A percentile compares a stretch with the other conserved stretches of the same genome.
Conservation (phyloP, 2,329 filamentous ascomycete genomes). For the Sclerotinia sclerotiorum region DNA sequence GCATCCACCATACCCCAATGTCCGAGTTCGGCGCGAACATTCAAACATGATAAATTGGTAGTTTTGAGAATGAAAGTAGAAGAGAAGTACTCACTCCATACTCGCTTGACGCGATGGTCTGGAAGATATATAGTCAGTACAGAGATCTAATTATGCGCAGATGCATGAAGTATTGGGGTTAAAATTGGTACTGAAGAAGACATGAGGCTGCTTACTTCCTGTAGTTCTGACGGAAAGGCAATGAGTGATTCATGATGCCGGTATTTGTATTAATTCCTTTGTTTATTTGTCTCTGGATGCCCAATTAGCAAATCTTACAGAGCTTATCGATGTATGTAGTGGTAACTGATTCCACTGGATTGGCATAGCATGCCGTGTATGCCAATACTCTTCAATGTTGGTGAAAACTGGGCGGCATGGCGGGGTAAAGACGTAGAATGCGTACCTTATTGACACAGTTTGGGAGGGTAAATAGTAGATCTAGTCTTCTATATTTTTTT, state of each 20-base stretch:
- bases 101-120: constrained; percentile 39
- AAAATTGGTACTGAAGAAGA: neutral
- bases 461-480: neutral
- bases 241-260: constrained; percentile 19
- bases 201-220: constrained; percentile 16
- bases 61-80: neutral
- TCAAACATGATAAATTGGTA: neutral
- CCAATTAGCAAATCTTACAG: constrained; percentile 13
- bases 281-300: neutral
- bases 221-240: constrained; percentile 25
- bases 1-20: neutral
- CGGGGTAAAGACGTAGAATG: constrained; percentile 21
- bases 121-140: neutral
- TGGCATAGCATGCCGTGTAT: neutral
- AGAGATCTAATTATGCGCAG: neutral
- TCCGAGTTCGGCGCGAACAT: neutral
- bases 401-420: constrained; percentile 19
- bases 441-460: neutral
- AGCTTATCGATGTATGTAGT: neutral
- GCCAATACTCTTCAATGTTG: neutral
- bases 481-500: neutral
- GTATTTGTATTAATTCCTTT: neutral
- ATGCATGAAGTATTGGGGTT: neutral
- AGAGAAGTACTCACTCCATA: constrained; percentile 36
- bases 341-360: neutral